These are phyloP conservation scores for Blastomyces gilchristii DNA, from an alignment of 2,329 filamentous ascomycete species.

Conservation along the genomic window DNA sequence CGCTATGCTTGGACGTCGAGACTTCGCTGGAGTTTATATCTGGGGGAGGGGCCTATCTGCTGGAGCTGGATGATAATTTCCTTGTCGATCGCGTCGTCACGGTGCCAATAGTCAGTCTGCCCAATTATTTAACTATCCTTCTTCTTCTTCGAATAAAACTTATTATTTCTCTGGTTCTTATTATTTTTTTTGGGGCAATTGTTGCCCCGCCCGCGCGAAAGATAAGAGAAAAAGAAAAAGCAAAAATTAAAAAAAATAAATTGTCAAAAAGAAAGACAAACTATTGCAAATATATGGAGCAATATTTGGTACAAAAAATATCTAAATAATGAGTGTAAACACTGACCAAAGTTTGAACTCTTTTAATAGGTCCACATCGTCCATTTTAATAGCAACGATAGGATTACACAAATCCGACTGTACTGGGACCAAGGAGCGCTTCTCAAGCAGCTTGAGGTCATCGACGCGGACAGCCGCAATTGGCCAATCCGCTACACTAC, in stretches of 20 bases:
- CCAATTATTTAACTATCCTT: too few species aligned
- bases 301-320: background rate
- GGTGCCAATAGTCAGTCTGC: constrained; percentile 64
- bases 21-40: constrained; percentile 71
- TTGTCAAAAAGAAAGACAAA: background rate
- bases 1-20: constrained; percentile 67
- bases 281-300: background rate
- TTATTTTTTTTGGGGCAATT: constrained; percentile 4
- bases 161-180: background rate
- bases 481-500: constrained; percentile 88
- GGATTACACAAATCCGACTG: constrained; percentile 77
- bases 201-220: background rate
- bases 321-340: background rate
- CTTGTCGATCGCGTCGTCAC: constrained; percentile 69
- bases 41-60: constrained; percentile 77
- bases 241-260: background rate
- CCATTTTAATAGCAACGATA: constrained; percentile 62
- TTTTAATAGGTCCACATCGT: constrained; percentile 69
- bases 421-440: constrained; percentile 94
- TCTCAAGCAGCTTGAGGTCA: constrained; percentile 86
- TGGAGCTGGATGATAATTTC: constrained; percentile 88
- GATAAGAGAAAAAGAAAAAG: background rate
- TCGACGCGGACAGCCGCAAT: constrained; percentile 78
- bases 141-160: too few species aligned
- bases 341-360: background rate